A percentile compares a stretch with the other conserved stretches of the same genome.
Conservation (phyloP, 352 stramenopile genomes). For the Phytophthora pseudosyringae region DNA sequence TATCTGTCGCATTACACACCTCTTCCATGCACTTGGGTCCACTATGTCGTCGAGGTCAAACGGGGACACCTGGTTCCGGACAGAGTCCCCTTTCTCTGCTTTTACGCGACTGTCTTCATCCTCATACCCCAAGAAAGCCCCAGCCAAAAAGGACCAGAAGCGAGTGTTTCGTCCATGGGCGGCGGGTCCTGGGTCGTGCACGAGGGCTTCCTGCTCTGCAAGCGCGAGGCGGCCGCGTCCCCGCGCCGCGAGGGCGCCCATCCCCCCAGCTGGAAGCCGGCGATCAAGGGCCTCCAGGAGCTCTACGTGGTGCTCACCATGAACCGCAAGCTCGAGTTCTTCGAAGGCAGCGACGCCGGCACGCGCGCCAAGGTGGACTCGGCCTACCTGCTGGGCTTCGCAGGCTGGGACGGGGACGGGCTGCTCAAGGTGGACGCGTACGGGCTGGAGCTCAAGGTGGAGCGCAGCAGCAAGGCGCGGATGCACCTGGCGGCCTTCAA, state of each 20-base stretch:
- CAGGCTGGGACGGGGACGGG: constrained; percentile 78
- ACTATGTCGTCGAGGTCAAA: constrained; percentile 14
- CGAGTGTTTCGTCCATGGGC: constrained; percentile 37
- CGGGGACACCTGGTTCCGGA: constrained; percentile 12
- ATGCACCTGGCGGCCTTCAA: constrained; percentile 83
- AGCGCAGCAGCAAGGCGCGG: constrained; percentile 53
- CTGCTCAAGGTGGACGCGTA: constrained; percentile 80
- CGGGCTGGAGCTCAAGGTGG: constrained; percentile 80
- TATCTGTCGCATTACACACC: constrained; percentile 17
- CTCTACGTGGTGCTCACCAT: constrained; percentile 79
- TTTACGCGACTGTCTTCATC: constrained; percentile 24
- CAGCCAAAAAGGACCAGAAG: constrained; percentile 21
- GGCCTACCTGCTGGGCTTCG: constrained; percentile 69
- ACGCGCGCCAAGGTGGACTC: constrained; percentile 43
- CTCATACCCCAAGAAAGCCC: constrained; percentile 25
- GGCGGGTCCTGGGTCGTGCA: constrained; percentile 62
- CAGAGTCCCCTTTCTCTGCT: constrained; percentile 14
- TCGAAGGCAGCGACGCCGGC: constrained; percentile 45
- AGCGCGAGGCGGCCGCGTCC: constrained; percentile 32
- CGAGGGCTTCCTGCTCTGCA: constrained; percentile 60
- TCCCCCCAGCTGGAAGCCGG: constrained; percentile 18
- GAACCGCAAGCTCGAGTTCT: constrained; percentile 85
- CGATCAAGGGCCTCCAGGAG: constrained; percentile 41
- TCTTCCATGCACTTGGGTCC: constrained; percentile 5
- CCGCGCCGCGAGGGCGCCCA: constrained; percentile 8